These are phyloP conservation scores for Phytophthora cryptogea DNA, from an alignment of 352 stramenopile species.

Conservation along the genomic window DNA sequence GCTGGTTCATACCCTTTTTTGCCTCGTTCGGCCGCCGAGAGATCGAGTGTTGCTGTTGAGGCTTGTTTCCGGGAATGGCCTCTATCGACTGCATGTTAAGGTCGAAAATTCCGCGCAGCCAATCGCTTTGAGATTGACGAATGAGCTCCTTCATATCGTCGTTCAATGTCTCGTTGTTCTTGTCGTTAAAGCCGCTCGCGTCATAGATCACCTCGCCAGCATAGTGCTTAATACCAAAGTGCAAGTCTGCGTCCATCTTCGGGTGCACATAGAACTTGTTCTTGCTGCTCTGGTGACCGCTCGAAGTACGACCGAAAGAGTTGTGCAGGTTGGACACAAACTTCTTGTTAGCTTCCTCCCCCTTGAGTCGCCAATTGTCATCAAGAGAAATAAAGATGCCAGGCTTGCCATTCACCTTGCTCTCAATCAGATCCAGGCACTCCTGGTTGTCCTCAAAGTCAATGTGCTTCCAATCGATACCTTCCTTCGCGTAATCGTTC, in stretches of 20 bases:
- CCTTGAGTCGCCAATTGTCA: constrained; percentile 94
- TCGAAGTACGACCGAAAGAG: constrained; percentile 76
- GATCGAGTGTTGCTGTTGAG: constrained; percentile 69
- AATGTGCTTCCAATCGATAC: constrained; percentile 93
- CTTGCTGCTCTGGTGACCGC: constrained; percentile 57
- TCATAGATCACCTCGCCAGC: constrained; percentile 97
- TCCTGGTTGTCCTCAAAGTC: constrained; percentile 95
- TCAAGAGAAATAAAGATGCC: constrained; percentile 96
- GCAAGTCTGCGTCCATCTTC: constrained; percentile 89
- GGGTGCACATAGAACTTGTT: constrained; percentile 91
- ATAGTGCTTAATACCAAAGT: constrained; percentile 91
- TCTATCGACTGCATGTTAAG: constrained; percentile 88
- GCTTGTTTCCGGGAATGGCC: constrained; percentile 69
- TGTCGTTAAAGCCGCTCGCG: constrained; percentile 97
- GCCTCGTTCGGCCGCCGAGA: constrained; percentile 68
- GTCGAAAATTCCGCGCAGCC: constrained; percentile 86
- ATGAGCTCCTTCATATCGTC: constrained; percentile 94
- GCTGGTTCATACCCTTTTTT: constrained; percentile 37
- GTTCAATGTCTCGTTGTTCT: constrained; percentile 98
- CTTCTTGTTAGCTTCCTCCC: constrained; percentile 91
- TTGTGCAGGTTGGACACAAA: constrained; percentile 90
- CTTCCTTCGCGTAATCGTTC: constrained; percentile 97
- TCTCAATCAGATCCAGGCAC: constrained; percentile 93
- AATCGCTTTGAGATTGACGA: constrained; percentile 82
- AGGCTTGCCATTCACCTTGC: constrained; percentile 86